These are phyloP conservation scores for Boletellus deceptivus DNA, from an alignment of 1,284 basidiomycete genomes.

Conservation along the genomic window DNA sequence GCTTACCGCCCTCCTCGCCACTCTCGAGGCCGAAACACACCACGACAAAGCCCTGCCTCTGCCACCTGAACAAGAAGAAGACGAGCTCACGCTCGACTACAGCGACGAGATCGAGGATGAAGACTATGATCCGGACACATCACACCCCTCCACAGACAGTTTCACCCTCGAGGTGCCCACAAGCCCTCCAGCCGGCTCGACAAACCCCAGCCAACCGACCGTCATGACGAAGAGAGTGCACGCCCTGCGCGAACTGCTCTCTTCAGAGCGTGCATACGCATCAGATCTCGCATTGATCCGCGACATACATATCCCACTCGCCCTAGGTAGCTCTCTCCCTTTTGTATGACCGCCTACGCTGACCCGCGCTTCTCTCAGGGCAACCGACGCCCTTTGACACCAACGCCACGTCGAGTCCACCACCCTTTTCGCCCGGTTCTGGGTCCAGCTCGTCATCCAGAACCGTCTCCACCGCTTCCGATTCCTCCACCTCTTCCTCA, in stretches of 20 bases:
- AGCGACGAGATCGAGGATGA: constrained; percentile 30
- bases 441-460: constrained; percentile 32
- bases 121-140: constrained; percentile 23
- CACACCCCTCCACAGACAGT: constrained; percentile 24
- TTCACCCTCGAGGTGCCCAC: constrained; percentile 18
- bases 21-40: constrained; percentile 29
- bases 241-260: constrained; percentile 79
- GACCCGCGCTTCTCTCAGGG: constrained; percentile 34
- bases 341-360: constrained; percentile 1
- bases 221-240: constrained; percentile 72
- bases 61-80: constrained; percentile 24
- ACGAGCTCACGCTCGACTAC: constrained; percentile 17
- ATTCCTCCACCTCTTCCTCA: constrained; percentile 43
- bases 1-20: constrained; percentile 29
- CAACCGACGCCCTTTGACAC: constrained; percentile 42
- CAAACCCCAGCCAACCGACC: constrained; percentile 22
- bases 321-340: constrained; percentile 50
- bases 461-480: constrained; percentile 34
- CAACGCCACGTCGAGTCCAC: constrained; percentile 29
- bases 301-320: constrained; percentile 80
- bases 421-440: constrained; percentile 32
- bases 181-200: constrained; percentile 3
- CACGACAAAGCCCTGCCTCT: constrained; percentile 32
- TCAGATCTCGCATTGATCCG: constrained; percentile 83
- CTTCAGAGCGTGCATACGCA: constrained; percentile 85